Conservation (phyloP, 1,139 yeast genomes). For the Lodderomyces theae region DNA sequence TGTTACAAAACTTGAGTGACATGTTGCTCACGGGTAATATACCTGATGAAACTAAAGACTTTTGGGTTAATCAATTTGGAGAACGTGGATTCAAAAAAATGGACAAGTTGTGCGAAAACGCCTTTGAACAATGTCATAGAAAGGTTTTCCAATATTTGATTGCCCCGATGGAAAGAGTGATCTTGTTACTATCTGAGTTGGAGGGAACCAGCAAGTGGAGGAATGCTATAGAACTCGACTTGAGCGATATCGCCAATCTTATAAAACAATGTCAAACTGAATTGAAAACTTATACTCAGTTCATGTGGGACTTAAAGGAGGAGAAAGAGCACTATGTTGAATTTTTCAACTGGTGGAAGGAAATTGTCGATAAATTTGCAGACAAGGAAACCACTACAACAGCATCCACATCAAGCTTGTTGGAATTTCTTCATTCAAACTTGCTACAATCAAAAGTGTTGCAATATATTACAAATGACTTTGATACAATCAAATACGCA, state of each 20-base stretch:
- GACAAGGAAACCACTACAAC: slow-evolving; percentile 7
- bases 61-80: slow-evolving; percentile 53
- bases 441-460: slow-evolving; percentile 26
- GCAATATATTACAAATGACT: slow-evolving; percentile 19
- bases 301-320: slow-evolving; percentile 47
- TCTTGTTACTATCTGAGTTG: slow-evolving; percentile 49
- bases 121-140: slow-evolving; percentile 50
- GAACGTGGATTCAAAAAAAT: slow-evolving; percentile 68
- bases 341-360: slow-evolving; percentile 50
- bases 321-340: slow-evolving; percentile 53
- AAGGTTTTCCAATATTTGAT: slow-evolving; percentile 49
- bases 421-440: slow-evolving; percentile 29
- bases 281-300: slow-evolving; percentile 35
- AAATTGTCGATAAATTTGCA: slow-evolving; percentile 31
- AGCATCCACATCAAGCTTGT: slow-evolving; percentile 21
- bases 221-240: slow-evolving; percentile 13
- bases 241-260: slow-evolving; percentile 3
- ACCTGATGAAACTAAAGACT: slow-evolving; percentile 38
- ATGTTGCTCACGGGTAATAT: slow-evolving; percentile 58
- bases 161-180: slow-evolving; percentile 55
- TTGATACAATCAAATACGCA: slow-evolving; percentile 3
- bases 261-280: slow-evolving; percentile 24
- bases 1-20: slow-evolving; percentile 36
- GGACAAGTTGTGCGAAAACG: slow-evolving; percentile 44
- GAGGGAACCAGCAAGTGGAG: slow-evolving; percentile 45